phyloP scores from a whole-genome alignment of 1,284 basidiomycete species.

The Ceratobasidium sp. region DNA sequence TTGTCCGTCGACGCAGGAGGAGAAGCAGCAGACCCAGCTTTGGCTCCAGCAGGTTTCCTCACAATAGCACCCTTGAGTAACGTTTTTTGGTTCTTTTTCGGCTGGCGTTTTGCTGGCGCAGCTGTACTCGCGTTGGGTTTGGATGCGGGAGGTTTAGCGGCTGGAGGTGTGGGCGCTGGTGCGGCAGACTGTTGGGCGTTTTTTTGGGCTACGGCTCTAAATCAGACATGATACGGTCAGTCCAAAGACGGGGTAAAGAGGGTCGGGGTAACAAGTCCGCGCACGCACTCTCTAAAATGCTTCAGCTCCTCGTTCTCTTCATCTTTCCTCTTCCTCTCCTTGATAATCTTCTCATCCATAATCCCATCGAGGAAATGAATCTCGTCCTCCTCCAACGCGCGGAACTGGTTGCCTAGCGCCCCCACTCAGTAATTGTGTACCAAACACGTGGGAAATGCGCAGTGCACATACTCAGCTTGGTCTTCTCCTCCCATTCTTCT shows the following conservation, averaged over 20 bases:
- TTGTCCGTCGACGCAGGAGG: background rate
- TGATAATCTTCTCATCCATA: slow-evolving; percentile 76
- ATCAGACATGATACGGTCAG: background rate
- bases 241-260: background rate
- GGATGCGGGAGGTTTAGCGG: slow-evolving; percentile 49
- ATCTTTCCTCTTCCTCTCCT: slow-evolving; percentile 76
- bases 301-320: slow-evolving; percentile 84
- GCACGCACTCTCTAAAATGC: slow-evolving; percentile 74
- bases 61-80: slow-evolving; percentile 78
- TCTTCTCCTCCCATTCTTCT: slow-evolving; percentile 94
- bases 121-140: slow-evolving; percentile 49
- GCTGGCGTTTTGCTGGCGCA: slow-evolving; percentile 7
- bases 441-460: slow-evolving; percentile 1
- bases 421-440: background rate
- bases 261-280: slow-evolving; percentile 7
- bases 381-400: slow-evolving; percentile 90
- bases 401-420: slow-evolving; percentile 83
- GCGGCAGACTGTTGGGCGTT: slow-evolving; percentile 63
- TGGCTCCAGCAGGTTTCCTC: slow-evolving; percentile 26
- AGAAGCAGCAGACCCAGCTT: slow-evolving; percentile 23
- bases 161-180: slow-evolving; percentile 55
- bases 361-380: slow-evolving; percentile 88
- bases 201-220: slow-evolving; percentile 78
- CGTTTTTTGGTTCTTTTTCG: slow-evolving; percentile 51
- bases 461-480: slow-evolving; percentile 74